These are phyloP conservation scores for Aspergillus coremiiformis DNA, from an alignment of 495 filamentous ascomycete genomes.

Conservation along the genomic window DNA sequence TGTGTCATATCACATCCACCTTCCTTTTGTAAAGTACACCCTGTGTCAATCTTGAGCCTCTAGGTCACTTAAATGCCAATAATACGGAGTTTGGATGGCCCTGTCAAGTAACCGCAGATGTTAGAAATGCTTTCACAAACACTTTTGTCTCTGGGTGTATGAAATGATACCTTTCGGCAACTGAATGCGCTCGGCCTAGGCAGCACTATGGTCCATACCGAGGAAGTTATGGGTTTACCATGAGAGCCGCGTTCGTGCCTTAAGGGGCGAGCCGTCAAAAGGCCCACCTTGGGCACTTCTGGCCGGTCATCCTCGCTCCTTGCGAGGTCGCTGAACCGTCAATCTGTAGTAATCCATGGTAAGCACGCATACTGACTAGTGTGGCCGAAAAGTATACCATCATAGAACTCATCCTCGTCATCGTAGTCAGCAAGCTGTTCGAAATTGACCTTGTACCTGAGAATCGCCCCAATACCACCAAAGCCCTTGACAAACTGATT, in stretches of 20 bases:
- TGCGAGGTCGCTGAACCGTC: constrained; percentile 88
- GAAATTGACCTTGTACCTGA: constrained; percentile 99
- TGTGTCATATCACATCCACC: constrained; percentile 26
- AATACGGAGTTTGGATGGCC: constrained; percentile 42
- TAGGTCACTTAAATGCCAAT: constrained; percentile 26
- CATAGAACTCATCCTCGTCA: constrained; percentile 98
- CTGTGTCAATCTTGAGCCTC: constrained; percentile 22
- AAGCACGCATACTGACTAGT: background rate
- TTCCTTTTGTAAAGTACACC: constrained; percentile 29
- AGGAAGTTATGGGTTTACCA: constrained; percentile 29
- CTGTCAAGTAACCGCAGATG: constrained; percentile 11
- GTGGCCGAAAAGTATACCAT: constrained; percentile 47
- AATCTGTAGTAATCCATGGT: constrained; percentile 51
- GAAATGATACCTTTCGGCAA: constrained; percentile 31
- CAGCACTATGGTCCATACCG: constrained; percentile 23
- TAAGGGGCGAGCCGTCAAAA: constrained; percentile 53
- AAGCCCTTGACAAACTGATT: constrained; percentile 99
- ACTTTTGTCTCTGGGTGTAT: background rate
- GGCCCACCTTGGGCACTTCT: constrained; percentile 57
- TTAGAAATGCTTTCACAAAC: background rate
- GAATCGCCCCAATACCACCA: constrained; percentile 92
- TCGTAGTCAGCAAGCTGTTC: constrained; percentile 92
- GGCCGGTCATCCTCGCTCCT: constrained; percentile 75
- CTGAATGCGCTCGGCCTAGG: constrained; percentile 30
- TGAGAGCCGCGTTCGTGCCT: constrained; percentile 33